phyloP scores from a whole-genome alignment of 176 grass and related monocot genomes.

The Phyllostachys edulis region DNA sequence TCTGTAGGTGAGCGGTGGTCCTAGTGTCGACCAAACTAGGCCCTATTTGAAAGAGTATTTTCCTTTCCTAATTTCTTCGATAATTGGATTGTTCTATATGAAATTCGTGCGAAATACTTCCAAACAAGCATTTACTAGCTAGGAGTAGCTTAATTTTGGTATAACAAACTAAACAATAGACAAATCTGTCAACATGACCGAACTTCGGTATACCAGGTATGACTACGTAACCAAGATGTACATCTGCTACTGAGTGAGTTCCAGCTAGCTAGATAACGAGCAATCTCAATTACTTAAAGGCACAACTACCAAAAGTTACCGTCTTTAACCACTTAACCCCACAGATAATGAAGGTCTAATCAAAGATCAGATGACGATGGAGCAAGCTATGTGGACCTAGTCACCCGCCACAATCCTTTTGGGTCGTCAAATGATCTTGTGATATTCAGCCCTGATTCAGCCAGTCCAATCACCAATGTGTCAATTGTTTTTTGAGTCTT shows the following conservation, averaged over 20 bases:
- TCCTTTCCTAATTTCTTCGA: neutral
- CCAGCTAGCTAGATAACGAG: neutral
- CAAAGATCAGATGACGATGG: neutral
- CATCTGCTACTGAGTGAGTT: neutral
- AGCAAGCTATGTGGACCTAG: slow-evolving; percentile 14
- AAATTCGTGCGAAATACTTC: neutral
- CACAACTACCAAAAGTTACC: neutral
- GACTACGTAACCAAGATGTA: neutral
- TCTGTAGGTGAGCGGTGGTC: no score
- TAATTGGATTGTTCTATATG: neutral
- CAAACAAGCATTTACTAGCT: neutral
- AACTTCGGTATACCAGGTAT: neutral
- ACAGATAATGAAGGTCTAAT: neutral
- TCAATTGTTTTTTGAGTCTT: neutral
- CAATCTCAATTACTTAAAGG: neutral
- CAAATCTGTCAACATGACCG: neutral
- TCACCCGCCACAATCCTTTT: slow-evolving; percentile 22
- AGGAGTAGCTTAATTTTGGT: neutral
- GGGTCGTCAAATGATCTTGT: neutral
- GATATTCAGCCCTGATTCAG: neutral
- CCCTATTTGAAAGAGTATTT: neutral
- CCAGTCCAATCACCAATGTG: neutral
- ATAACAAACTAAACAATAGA: neutral
- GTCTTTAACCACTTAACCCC: neutral
- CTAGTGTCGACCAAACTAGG: neutral